These are phyloP conservation scores for Chlorella sp. DNA, from an alignment of 139 green algal species.

Conservation along the genomic window DNA sequence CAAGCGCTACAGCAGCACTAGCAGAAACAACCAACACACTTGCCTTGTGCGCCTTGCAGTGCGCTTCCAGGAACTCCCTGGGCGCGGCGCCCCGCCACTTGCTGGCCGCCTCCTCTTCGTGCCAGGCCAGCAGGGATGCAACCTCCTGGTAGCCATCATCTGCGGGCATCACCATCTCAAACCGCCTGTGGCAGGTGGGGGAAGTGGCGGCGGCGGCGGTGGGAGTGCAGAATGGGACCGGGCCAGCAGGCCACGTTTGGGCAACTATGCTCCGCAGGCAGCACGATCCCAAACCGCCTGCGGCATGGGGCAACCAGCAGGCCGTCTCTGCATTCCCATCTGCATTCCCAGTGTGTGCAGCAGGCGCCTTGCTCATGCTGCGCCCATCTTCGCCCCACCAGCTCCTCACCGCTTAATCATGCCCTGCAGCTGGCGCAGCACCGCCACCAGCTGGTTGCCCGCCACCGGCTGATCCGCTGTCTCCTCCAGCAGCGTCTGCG, in stretches of 20 bases:
- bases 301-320: no score
- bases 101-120: not conserved
- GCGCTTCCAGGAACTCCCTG: not conserved
- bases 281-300: no score
- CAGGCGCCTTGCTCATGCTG: no score
- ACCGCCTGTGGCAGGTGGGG: not conserved
- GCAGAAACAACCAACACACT: not conserved
- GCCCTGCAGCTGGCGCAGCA: constrained; percentile 30
- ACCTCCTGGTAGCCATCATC: constrained; percentile 16
- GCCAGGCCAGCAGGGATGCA: constrained; percentile 3
- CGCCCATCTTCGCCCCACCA: no score
- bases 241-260: not conserved
- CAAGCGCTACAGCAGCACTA: no score
- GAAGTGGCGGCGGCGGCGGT: not conserved
- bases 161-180: constrained; percentile 2
- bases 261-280: no score
- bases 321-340: no score
- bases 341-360: no score
- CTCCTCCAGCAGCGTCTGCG: constrained; percentile 3
- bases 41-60: not conserved
- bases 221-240: no score
- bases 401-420: constrained; percentile 23
- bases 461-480: not conserved
- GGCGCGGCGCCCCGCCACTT: not conserved
- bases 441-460: constrained; percentile 14